These are phyloP conservation scores for Alternaria hordeiaustralica DNA, from an alignment of 2,329 filamentous ascomycete species.

Conservation along the genomic window DNA sequence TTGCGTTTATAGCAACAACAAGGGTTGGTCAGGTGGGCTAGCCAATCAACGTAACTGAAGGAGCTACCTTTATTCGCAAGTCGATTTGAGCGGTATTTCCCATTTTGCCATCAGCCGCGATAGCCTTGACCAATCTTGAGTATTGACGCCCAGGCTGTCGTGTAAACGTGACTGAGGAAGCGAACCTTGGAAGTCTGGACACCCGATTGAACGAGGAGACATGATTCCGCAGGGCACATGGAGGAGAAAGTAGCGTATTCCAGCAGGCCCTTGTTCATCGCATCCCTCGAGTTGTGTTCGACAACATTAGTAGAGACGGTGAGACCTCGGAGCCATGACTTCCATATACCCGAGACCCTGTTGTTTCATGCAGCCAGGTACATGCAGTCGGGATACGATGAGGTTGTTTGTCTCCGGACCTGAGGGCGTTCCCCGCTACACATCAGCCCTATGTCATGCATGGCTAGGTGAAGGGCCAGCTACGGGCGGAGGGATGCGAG, in stretches of 20 bases:
- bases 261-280: background rate
- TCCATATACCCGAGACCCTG: background rate
- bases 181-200: background rate
- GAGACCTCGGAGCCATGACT: background rate
- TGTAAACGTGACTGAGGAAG: background rate
- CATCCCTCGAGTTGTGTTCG: background rate
- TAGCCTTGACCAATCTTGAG: background rate
- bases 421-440: background rate
- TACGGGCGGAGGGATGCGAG: background rate
- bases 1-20: slow-evolving; percentile 1
- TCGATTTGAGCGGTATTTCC: background rate
- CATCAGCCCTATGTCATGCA: background rate
- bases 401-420: background rate
- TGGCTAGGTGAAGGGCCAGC: background rate
- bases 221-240: background rate
- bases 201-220: background rate
- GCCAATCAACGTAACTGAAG: background rate
- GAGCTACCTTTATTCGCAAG: background rate
- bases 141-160: background rate
- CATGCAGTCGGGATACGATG: background rate
- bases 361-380: background rate
- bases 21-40: background rate
- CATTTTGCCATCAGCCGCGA: background rate
- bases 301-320: background rate
- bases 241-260: background rate